Evolutionary conservation across 148 eudicot species (phyloP).

Genomic region (Polygonum maritimum): DNA sequence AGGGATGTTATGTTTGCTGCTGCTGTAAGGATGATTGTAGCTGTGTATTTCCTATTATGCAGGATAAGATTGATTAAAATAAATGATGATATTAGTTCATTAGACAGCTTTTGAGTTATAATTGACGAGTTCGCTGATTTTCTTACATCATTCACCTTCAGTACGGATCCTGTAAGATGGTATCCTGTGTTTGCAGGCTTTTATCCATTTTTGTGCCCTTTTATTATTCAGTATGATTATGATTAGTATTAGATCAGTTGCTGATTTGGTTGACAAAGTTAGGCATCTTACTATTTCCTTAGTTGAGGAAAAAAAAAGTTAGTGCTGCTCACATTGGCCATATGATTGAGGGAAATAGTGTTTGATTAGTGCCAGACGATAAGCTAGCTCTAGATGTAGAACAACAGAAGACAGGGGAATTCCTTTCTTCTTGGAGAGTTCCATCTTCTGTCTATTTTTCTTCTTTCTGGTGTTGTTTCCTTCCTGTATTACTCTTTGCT

Average conservation of each 20-base stretch:
- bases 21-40: background rate
- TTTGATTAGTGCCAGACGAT: constrained; percentile 1
- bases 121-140: background rate
- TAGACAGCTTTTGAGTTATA: background rate
- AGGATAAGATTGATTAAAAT: background rate
- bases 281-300: background rate
- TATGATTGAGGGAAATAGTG: background rate
- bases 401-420: background rate
- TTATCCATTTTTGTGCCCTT: background rate
- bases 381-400: background rate
- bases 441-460: background rate
- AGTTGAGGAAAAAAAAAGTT: background rate
- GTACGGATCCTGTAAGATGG: constrained; percentile 1
- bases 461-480: background rate
- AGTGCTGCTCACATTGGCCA: background rate
- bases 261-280: background rate
- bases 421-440: background rate
- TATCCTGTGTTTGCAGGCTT: constrained; percentile 2
- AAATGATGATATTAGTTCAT: background rate
- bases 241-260: constrained; percentile 5
- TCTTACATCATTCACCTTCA: background rate
- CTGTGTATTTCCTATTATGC: background rate
- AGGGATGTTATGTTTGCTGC: background rate
- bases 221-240: background rate
- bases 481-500: background rate